Conservation (phyloP, 192 early-diverging fungal species). For the Coemansia asiatica region DNA sequence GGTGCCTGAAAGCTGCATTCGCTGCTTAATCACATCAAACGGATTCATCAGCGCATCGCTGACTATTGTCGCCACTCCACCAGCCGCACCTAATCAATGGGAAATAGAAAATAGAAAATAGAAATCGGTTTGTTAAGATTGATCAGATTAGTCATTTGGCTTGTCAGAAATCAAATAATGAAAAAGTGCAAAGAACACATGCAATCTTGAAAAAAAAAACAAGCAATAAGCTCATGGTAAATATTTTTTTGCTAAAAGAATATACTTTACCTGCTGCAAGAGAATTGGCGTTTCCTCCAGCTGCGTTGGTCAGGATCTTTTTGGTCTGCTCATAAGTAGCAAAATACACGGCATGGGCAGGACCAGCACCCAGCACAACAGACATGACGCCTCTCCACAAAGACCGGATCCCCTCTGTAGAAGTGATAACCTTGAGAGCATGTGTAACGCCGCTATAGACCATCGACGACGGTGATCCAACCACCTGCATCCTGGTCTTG, state of each 20-base stretch:
- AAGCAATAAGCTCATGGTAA: neutral
- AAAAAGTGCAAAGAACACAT: too few species aligned
- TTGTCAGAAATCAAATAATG: neutral
- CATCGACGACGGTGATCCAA: conserved; percentile 65
- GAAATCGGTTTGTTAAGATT: neutral
- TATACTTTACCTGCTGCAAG: conserved; percentile 59
- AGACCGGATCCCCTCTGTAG: conserved; percentile 74
- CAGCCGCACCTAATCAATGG: conserved; percentile 66
- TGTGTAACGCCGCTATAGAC: conserved; percentile 71
- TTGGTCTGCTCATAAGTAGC: conserved; percentile 93
- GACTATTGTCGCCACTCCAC: conserved; percentile 83
- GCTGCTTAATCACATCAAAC: conserved; percentile 97
- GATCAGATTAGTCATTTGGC: neutral
- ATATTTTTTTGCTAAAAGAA: neutral
- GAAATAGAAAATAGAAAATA: conserved; percentile 1
- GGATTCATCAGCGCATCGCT: conserved; percentile 94
- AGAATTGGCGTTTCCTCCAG: conserved; percentile 54
- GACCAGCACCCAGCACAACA: conserved; percentile 90
- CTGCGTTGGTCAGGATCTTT: conserved; percentile 62
- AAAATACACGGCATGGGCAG: conserved; percentile 95
- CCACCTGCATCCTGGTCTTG: conserved; percentile 96
- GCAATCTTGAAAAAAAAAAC: neutral
- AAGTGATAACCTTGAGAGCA: conserved; percentile 67
- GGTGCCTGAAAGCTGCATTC: conserved; percentile 86
- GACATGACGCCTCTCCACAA: conserved; percentile 94